Base-by-base conservation (phyloP, 345 rosid species). In the Iberis pinnata region DNA sequence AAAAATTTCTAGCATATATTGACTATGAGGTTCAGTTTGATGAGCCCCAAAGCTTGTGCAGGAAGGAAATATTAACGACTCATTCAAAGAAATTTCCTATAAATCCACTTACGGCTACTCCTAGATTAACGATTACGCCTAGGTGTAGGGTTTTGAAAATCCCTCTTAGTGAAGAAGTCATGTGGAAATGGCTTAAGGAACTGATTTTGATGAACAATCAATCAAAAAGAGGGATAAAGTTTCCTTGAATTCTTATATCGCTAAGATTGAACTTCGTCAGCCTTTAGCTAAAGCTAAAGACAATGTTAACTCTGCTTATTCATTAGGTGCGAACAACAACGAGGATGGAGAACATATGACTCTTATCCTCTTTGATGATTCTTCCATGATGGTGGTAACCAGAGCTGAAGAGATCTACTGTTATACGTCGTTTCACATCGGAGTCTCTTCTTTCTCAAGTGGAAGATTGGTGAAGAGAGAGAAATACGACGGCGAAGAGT, bases 321-420 rank as follows among this genome's bases (percentile, higher is more conserved):
- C 94, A 0, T 67, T 88, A 58, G 78, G 95, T 35, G 86, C 86
- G n/a, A n/a, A n/a, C n/a, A n/a, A n/a, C n/a, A n/a, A n/a, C n/a
- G 88, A 89, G 97, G 95, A 54, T 92, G 18, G 98, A 88, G 79
- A 92, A 92, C 86, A 40, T 93, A 92, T 84, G 13, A 75, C 80
- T 36, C 64, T 84, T 33, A 73, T 66, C 42, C 75, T 81, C 53
- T 65, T 82, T 11, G 79, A 54, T 5, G 54, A 53, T 53, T 54
- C 68, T 31, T 44, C 47, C 3, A 64, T 19, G 75, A 71, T 10
- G 25, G n/a, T 63, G 4, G 47, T 63, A 4, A 58, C 48, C 39
- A 66, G 48, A 33, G 69, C 36, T 55, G 62, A 35, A 18, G 60
- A 47, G 13, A 37, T 78, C 19, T 68, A 64, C 61, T 70, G 83